These are phyloP conservation scores for Lepidium didymum DNA, from an alignment of 345 rosid species.

Conservation along the genomic window DNA sequence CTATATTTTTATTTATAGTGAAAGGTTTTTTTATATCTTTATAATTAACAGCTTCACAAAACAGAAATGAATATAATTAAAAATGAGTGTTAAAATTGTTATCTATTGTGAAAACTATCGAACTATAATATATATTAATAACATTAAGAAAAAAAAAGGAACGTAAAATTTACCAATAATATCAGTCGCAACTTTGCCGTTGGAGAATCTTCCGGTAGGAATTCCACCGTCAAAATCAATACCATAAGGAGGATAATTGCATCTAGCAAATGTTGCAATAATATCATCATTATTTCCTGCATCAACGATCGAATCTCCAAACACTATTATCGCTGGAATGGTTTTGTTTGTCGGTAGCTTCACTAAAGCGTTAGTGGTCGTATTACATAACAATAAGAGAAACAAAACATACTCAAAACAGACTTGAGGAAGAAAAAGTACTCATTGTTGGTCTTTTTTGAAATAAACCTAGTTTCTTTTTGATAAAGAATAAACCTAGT, in stretches of 20 bases:
- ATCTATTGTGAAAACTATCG: too few relatives aligned
- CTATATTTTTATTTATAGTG: too few relatives aligned
- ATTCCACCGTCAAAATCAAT: conserved; percentile 44
- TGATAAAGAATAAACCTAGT: not conserved
- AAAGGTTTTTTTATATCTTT: too few relatives aligned
- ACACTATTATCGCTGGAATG: conserved; percentile 47
- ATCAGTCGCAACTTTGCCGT: conserved; percentile 75
- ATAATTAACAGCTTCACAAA: too few relatives aligned
- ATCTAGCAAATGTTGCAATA: conserved; percentile 35
- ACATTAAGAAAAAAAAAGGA: not conserved
- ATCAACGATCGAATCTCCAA: conserved; percentile 80
- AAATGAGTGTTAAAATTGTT: too few relatives aligned
- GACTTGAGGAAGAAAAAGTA: not conserved
- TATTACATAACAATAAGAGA: not conserved
- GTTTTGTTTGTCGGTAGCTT: conserved; percentile 30
- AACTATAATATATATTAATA: too few relatives aligned
- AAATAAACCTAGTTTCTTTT: too few relatives aligned
- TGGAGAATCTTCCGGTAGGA: conserved; percentile 70
- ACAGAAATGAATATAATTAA: too few relatives aligned
- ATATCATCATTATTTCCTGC: conserved; percentile 67
- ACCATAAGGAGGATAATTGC: conserved; percentile 75
- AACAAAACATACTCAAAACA: conserved; percentile 5
- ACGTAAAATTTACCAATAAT: conserved; percentile 37
- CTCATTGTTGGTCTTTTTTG: conserved; percentile 6
- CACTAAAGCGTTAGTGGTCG: conserved; percentile 15